phyloP scores from a whole-genome alignment of 2,329 filamentous ascomycete genomes.

The Zarea fungicola region DNA sequence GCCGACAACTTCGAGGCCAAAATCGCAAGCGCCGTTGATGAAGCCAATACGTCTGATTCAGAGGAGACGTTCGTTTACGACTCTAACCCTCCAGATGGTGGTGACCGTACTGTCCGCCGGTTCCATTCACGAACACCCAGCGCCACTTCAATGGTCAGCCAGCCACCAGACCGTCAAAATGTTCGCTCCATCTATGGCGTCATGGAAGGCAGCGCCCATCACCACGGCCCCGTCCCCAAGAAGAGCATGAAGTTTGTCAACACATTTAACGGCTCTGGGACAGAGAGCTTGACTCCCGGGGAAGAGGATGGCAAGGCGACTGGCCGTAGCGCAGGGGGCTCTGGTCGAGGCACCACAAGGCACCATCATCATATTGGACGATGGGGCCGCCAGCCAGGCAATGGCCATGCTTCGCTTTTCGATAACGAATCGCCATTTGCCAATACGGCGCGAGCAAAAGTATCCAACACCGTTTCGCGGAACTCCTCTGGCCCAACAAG shows the following conservation, averaged over 20 bases:
- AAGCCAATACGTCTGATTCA: conserved; percentile 93
- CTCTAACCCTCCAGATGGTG: conserved; percentile 76
- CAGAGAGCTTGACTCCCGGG: conserved; percentile 46
- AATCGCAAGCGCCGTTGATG: conserved; percentile 91
- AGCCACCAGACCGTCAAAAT: conserved; percentile 55
- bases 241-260: conserved; percentile 97
- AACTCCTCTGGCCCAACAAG: conserved; percentile 66
- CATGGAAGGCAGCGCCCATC: conserved; percentile 48
- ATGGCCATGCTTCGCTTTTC: conserved; percentile 65
- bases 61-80: conserved; percentile 99
- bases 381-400: conserved; percentile 65
- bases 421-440: conserved; percentile 76
- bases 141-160: conserved; percentile 75
- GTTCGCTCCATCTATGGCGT: conserved; percentile 62
- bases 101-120: conserved; percentile 57
- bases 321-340: conserved; percentile 55
- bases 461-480: conserved; percentile 50
- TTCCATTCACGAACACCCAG: conserved; percentile 94
- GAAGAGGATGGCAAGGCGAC: conserved; percentile 64
- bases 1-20: conserved; percentile 98
- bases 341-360: conserved; percentile 60
- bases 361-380: conserved; percentile 72
- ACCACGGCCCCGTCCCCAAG: conserved; percentile 49
- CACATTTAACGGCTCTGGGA: conserved; percentile 60
- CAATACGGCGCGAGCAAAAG: conserved; percentile 58